A percentile compares a stretch with the other conserved stretches of the same genome.
Conservation (phyloP, 352 stramenopile species). For the Pythium biforme region DNA sequence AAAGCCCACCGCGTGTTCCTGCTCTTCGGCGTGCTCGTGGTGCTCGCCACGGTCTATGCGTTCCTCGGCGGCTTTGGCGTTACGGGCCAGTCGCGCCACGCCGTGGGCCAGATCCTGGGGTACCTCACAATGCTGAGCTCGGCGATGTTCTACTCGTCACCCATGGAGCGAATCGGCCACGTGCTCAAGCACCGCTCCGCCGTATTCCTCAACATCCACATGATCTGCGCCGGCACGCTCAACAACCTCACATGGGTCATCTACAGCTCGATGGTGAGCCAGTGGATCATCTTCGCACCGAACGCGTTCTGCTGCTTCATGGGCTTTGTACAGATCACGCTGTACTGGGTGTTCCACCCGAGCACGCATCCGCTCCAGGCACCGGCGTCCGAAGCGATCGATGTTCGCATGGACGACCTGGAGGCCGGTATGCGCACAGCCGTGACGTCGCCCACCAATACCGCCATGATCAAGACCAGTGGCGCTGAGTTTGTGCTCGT, state of each 20-base stretch:
- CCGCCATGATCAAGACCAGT: not conserved
- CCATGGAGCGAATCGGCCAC: slow-evolving; percentile 45
- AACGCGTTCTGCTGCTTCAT: slow-evolving; percentile 41
- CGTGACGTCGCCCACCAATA: slow-evolving; percentile 1
- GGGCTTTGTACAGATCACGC: slow-evolving; percentile 33
- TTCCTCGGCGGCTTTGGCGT: slow-evolving; percentile 35
- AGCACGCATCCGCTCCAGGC: slow-evolving; percentile 36
- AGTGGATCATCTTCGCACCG: slow-evolving; percentile 61
- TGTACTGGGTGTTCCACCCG: slow-evolving; percentile 51
- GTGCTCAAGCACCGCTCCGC: slow-evolving; percentile 50
- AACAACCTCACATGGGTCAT: slow-evolving; percentile 61
- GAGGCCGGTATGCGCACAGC: not conserved
- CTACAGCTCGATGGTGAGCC: slow-evolving; percentile 36
- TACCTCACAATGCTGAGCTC: slow-evolving; percentile 42
- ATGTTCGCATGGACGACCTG: not conserved
- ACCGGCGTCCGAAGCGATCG: not conserved
- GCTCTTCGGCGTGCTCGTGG: slow-evolving; percentile 19
- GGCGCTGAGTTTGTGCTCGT: not conserved
- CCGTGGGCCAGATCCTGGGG: slow-evolving; percentile 33
- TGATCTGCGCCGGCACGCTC: slow-evolving; percentile 47
- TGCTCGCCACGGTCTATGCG: slow-evolving; percentile 36
- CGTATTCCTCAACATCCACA: slow-evolving; percentile 52
- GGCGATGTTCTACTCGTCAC: slow-evolving; percentile 49
- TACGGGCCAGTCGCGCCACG: slow-evolving; percentile 33
- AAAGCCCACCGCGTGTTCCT: slow-evolving; percentile 40